phyloP scores from a whole-genome alignment of 768 basidiomycete species.

The Lactarius hatsudake region DNA sequence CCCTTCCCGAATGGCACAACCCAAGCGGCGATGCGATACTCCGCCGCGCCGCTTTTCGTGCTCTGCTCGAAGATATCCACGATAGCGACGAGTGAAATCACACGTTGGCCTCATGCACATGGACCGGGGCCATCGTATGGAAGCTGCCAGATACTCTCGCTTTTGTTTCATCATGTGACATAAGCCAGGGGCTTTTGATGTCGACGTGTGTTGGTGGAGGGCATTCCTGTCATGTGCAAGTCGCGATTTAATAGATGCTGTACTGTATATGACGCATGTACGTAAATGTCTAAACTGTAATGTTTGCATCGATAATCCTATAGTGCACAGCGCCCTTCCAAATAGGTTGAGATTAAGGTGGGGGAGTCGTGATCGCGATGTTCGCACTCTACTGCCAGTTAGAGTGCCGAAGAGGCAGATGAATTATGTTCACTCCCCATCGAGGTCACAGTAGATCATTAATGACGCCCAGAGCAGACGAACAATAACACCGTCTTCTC shows the following conservation, averaged over 20 bases:
- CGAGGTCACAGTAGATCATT: neutral
- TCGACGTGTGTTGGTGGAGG: neutral
- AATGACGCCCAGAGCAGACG: neutral
- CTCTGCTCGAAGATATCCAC: slow-evolving; percentile 85
- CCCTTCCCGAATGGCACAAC: slow-evolving; percentile 57
- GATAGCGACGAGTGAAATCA: slow-evolving; percentile 45
- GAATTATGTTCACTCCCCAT: neutral
- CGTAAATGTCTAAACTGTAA: neutral
- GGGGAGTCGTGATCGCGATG: neutral
- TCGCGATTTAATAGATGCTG: neutral
- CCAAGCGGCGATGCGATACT: slow-evolving; percentile 39
- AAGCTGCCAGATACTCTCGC: neutral
- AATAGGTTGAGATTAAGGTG: neutral
- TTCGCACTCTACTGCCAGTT: neutral
- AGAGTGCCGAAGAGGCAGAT: neutral
- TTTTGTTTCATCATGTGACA: neutral
- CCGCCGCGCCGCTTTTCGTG: slow-evolving; percentile 69
- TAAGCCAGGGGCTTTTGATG: neutral
- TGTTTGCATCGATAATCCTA: neutral
- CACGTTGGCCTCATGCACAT: neutral
- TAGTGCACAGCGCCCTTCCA: neutral
- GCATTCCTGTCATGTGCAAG: neutral
- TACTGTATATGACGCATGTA: neutral
- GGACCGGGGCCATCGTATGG: neutral
- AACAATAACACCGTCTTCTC: neutral